A percentile compares a stretch with the other conserved stretches of the same genome.
Conservation (phyloP, 2,329 filamentous ascomycete species). For the Fusarium sulawesiense region DNA sequence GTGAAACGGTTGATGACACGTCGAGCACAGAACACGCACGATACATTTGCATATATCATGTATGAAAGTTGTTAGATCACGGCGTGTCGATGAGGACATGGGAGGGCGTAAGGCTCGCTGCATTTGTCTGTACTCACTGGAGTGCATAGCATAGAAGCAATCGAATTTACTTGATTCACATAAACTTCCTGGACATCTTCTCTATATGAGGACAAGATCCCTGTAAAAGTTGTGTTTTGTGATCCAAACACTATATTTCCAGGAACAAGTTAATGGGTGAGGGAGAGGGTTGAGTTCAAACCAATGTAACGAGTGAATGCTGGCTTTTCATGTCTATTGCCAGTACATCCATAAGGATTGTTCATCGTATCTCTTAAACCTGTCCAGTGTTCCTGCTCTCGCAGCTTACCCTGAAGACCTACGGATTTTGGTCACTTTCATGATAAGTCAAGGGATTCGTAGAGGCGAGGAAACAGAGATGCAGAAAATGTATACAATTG, state of each 20-base stretch:
- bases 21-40: constrained; percentile 31
- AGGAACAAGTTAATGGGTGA: neutral
- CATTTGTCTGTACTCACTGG: constrained; percentile 14
- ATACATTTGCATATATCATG: constrained; percentile 29
- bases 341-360: neutral
- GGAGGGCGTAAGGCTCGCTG: constrained; percentile 9
- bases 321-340: neutral
- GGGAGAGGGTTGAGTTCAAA: neutral
- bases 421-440: neutral
- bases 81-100: constrained; percentile 20
- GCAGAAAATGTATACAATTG: neutral
- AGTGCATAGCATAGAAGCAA: constrained; percentile 26
- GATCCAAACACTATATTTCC: neutral
- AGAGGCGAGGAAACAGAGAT: neutral
- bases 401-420: neutral
- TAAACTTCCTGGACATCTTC: neutral
- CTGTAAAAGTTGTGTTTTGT: neutral
- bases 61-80: constrained; percentile 24
- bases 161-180: constrained; percentile 21
- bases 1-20: constrained; percentile 32
- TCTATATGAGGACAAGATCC: too few relatives aligned
- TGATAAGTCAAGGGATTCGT: neutral
- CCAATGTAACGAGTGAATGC: neutral
- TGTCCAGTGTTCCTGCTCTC: neutral
- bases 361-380: neutral